Evolutionary conservation across 441 rosid species (phyloP), one percentile per base, ranked within the genome.

Genomic region (Mallotus japonicus): DNA sequence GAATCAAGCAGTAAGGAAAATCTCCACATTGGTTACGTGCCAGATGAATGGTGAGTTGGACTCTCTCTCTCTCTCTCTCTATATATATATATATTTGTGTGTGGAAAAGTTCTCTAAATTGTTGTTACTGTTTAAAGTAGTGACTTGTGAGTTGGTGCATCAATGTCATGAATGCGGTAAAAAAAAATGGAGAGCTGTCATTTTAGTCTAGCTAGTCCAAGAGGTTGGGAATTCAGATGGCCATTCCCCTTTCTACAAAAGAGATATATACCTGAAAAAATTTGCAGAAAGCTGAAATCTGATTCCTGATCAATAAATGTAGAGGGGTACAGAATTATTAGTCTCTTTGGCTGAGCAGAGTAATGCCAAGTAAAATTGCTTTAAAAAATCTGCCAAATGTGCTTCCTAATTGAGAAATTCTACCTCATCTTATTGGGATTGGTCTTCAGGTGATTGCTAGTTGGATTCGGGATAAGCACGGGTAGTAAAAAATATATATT

Each of bases 41-140:
- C 78, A 6, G 93, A 93, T 84, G 97, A 91, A 76, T 95, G 98
- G 99, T 95, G 78, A 89, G 95, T 81, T 70, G 19, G 40, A 53
- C 64, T 69, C 16, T 49, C 19, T 19, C 44, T 9, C 44, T 28
- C 50, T 24, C 60, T 54, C 50, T 24, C 32, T 28, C 2, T 28
- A 1, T 28, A 2, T 28, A 28, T 2, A 28, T 11, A 24, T 20
- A 16, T 20, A 17, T 60, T 16, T 32, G 6, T 17, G 1, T 28
- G 58, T 50, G 1, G 55, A 14, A 50, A 4, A 12, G 16, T 50
- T 50, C 6, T 50, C 4, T 50, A 50, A 9, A 15, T 14, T 32
- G 64, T 61, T 15, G 44, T 61, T 61, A 6, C 44, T 32, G 11
- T 59, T 24, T 14, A 24, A 11, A 28, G 46, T 61, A 34, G 55